Evolutionary conservation across 2,329 filamentous ascomycete species (phyloP).

Genomic region (Whalleya microplaca): DNA sequence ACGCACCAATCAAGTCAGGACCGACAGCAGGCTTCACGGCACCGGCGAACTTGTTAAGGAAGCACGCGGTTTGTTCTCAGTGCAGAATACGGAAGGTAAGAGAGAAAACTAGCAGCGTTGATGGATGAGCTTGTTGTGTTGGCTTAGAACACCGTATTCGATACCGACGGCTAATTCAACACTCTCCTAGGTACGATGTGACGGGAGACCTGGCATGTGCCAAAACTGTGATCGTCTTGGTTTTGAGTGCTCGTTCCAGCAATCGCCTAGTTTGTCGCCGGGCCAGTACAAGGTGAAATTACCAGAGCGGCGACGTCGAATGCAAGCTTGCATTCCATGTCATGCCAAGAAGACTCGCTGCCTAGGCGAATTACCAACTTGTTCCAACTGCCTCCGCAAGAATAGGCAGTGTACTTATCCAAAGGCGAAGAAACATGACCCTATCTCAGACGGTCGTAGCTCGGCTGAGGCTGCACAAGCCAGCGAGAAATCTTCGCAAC

Average conservation of each 20-base stretch:
- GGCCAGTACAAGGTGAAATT: slow-evolving; percentile 32
- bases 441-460: slow-evolving; percentile 1
- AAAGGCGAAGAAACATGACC: slow-evolving; percentile 13
- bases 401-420: slow-evolving; percentile 34
- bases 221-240: slow-evolving; percentile 40
- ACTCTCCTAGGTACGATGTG: slow-evolving; percentile 33
- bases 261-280: slow-evolving; percentile 24
- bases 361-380: slow-evolving; percentile 35
- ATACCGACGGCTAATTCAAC: not conserved
- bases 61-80: slow-evolving; percentile 34
- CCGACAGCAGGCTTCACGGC: slow-evolving; percentile 8
- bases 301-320: slow-evolving; percentile 33
- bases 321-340: slow-evolving; percentile 37
- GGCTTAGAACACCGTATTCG: not conserved
- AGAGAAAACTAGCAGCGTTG: not conserved
- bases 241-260: slow-evolving; percentile 41
- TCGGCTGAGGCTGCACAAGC: not conserved
- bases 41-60: slow-evolving; percentile 13
- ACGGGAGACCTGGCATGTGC: slow-evolving; percentile 36
- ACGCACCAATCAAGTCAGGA: slow-evolving; percentile 3
- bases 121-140: not conserved
- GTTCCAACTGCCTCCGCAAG: slow-evolving; percentile 34
- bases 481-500: slow-evolving; percentile 3
- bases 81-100: slow-evolving; percentile 35
- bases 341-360: slow-evolving; percentile 38